Conservation (phyloP, 768 basidiomycete genomes). For the Termitomyces sp. region DNA sequence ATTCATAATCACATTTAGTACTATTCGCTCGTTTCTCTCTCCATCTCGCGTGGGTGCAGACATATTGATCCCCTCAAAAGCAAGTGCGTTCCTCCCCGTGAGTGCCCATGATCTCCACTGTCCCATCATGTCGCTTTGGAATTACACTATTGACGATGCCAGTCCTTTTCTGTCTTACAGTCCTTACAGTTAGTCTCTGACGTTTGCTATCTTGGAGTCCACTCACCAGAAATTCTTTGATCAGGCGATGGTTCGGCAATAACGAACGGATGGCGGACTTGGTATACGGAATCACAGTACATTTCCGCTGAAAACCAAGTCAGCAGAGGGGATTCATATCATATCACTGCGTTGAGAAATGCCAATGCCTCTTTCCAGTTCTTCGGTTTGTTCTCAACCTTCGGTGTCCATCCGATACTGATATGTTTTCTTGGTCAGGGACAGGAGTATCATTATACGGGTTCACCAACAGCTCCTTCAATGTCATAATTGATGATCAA, state of each 20-base stretch:
- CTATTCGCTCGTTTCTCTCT: conserved; percentile 7
- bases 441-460: conserved; percentile 13
- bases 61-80: background rate
- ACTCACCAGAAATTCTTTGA: background rate
- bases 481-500: conserved; percentile 14
- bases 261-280: conserved; percentile 11
- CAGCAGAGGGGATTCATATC: conserved; percentile 12
- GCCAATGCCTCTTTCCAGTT: conserved; percentile 16
- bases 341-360: conserved; percentile 12
- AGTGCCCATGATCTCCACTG: conserved; percentile 3
- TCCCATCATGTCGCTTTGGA: conserved; percentile 19
- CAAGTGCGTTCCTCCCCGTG: background rate
- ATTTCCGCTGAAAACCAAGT: conserved; percentile 7
- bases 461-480: conserved; percentile 11
- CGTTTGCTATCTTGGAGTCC: background rate
- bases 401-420: background rate
- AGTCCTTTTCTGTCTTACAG: conserved; percentile 17
- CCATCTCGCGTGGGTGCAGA: background rate
- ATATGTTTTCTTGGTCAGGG: conserved; percentile 1
- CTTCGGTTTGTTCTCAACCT: conserved; percentile 6
- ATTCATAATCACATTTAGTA: no score
- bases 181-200: conserved; percentile 10
- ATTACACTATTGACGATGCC: conserved; percentile 16
- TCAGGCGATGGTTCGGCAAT: conserved; percentile 7
- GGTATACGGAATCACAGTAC: conserved; percentile 11